Base-by-base conservation (phyloP, 2,329 filamentous ascomycete species). In the Colletotrichum orbiculare region DNA sequence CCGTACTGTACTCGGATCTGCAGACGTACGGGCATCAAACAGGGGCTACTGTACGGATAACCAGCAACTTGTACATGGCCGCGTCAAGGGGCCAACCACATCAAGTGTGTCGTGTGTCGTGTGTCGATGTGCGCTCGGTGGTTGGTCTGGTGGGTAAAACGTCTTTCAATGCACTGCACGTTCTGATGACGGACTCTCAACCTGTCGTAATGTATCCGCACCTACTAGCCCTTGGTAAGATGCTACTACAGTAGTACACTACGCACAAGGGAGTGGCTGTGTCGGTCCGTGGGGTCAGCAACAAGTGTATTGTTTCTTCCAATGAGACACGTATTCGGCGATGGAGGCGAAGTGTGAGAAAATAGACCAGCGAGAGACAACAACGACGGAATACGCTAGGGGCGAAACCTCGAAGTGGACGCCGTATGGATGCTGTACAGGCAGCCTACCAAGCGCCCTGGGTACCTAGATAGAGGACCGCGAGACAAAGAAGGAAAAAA, bases 111-210 rank as follows among this genome's bases (percentile, higher is more conserved):
- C 8, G 38, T 39, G 33, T 15, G 12, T n/a, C 10, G 35, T 35
- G 17, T 15, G n/a, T n/a, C 13, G 43, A 46, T 54, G 60, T 61
- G 62, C 25, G 25, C 62, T 65, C 62, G 57, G 62, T 47, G 50
- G 46, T 50, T 42, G 33, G 33, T 48, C 25, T 34, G 46, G 46
- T 52, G 34, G 50, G 42, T 65, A 47, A 61, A 65, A 65, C 57
- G 50, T 61, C 50, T 25, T 39, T n/a, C 57, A 43, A 50, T 60
- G 61, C 45, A 47, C 60, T 62, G 59, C 59, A 62, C 61, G 61
- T 61, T 64, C 60, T 62, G 62, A 57, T 61, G 62, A 65, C 62
- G 62, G 57, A 54, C 37, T 34, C 54, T 25, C 25, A 25, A 25
- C 25, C 25, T 25, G 25, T 5, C 25, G 25, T 25, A 1, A 25